phyloP scores from a whole-genome alignment of 305 asterid genomes.

The Fraxinus latifolia region DNA sequence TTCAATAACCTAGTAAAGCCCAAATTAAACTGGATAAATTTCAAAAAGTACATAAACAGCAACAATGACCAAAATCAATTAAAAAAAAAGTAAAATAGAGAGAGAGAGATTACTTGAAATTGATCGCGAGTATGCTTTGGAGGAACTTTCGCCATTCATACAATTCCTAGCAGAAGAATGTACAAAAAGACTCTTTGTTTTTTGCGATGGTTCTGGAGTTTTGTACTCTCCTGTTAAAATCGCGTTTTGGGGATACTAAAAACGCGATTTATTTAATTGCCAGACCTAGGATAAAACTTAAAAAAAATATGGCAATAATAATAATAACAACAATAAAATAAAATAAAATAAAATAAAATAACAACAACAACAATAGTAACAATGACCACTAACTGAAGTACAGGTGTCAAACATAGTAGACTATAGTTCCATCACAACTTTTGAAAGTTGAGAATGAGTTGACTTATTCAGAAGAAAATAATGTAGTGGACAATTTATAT shows the following conservation, averaged over 20 bases:
- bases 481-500: too few species aligned
- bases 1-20: background rate
- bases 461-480: too few species aligned
- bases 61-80: background rate
- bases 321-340: too few species aligned
- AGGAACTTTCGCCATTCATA: slow-evolving; percentile 56
- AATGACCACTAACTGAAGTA: too few species aligned
- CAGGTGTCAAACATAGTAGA: background rate
- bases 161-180: background rate
- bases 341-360: too few species aligned
- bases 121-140: slow-evolving; percentile 64
- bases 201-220: background rate
- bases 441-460: background rate
- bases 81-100: background rate
- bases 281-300: background rate
- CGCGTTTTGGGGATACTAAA: background rate
- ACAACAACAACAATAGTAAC: too few species aligned
- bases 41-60: background rate
- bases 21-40: background rate
- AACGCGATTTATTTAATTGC: background rate
- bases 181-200: background rate
- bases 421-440: background rate
- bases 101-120: slow-evolving; percentile 39
- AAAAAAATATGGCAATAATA: too few species aligned
- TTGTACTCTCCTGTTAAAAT: background rate